Conservation (phyloP, 2,329 filamentous ascomycete species). For the Raffaelea ambrosiae region DNA sequence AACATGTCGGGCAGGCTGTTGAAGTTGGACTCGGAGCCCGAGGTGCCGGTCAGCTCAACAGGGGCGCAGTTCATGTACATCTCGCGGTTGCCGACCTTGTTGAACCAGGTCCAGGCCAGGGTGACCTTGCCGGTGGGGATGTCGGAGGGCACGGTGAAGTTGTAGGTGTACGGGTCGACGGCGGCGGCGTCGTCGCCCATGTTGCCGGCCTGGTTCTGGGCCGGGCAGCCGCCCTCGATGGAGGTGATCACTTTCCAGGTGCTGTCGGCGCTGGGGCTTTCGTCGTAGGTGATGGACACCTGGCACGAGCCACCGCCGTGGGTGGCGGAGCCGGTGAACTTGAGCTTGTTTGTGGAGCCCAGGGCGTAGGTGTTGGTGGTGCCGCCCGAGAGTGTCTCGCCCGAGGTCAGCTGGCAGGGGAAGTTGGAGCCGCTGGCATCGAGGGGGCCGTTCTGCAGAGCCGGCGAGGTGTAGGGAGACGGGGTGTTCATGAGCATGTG, state of each 20-base stretch:
- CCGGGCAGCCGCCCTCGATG: conserved; percentile 77
- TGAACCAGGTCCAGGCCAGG: conserved; percentile 92
- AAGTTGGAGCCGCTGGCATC: conserved; percentile 54
- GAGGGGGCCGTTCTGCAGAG: conserved; percentile 56
- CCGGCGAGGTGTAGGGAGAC: conserved; percentile 43
- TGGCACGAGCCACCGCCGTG: conserved; percentile 95
- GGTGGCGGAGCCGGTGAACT: conserved; percentile 62
- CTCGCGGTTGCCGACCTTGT: conserved; percentile 84
- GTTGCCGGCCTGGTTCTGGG: conserved; percentile 49
- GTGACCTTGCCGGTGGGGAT: conserved; percentile 70
- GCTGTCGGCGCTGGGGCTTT: conserved; percentile 53
- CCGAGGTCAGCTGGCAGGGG: conserved; percentile 66
- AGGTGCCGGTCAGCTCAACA: conserved; percentile 50
- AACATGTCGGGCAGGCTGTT: conserved; percentile 65
- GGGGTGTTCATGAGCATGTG: conserved; percentile 72
- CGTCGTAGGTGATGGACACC: conserved; percentile 74
- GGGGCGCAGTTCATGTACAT: conserved; percentile 97
- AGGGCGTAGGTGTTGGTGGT: conserved; percentile 52
- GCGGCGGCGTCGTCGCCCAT: conserved; percentile 36
- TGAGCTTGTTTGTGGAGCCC: conserved; percentile 52
- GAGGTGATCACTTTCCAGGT: conserved; percentile 87
- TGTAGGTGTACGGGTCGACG: conserved; percentile 47
- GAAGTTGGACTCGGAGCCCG: conserved; percentile 42
- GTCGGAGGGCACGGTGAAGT: conserved; percentile 62
- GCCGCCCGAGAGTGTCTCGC: conserved; percentile 35